These are phyloP conservation scores for Mallotus japonicus DNA, from an alignment of 441 rosid species.

Conservation along the genomic window DNA sequence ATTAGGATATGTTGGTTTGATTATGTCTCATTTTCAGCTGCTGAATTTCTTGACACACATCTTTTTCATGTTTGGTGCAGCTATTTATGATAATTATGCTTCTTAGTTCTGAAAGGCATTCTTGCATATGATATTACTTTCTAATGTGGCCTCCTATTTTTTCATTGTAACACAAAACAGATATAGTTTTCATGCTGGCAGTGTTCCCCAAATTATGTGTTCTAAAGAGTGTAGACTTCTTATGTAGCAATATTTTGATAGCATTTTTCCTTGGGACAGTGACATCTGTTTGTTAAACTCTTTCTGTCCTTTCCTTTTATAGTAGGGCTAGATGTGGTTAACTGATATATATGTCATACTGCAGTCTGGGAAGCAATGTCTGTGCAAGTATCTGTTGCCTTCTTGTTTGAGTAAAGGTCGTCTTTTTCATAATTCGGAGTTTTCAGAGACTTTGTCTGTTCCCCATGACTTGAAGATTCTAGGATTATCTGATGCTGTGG, in stretches of 20 bases:
- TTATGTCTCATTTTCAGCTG: background rate
- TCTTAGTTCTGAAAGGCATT: background rate
- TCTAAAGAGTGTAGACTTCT: background rate
- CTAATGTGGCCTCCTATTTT: background rate
- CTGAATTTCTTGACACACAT: background rate
- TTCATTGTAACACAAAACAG: background rate
- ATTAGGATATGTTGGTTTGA: background rate
- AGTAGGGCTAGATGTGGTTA: conserved; percentile 8
- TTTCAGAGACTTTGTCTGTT: conserved; percentile 47
- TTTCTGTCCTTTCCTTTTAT: conserved; percentile 3
- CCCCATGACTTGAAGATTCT: conserved; percentile 60
- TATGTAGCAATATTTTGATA: conserved; percentile 6
- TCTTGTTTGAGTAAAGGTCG: conserved; percentile 50
- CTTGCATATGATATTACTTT: background rate
- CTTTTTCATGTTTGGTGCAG: background rate
- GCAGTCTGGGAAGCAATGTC: conserved; percentile 96
- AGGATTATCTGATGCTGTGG: conserved; percentile 86
- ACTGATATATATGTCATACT: conserved; percentile 27
- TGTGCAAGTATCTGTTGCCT: conserved; percentile 78
- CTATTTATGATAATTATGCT: background rate
- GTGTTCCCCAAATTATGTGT: background rate
- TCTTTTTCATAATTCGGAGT: conserved; percentile 34
- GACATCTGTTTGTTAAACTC: background rate
- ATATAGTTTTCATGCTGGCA: background rate
- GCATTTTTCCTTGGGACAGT: background rate